phyloP scores from a whole-genome alignment of 2,329 filamentous ascomycete genomes.

The Trichoderma citrinoviride region DNA sequence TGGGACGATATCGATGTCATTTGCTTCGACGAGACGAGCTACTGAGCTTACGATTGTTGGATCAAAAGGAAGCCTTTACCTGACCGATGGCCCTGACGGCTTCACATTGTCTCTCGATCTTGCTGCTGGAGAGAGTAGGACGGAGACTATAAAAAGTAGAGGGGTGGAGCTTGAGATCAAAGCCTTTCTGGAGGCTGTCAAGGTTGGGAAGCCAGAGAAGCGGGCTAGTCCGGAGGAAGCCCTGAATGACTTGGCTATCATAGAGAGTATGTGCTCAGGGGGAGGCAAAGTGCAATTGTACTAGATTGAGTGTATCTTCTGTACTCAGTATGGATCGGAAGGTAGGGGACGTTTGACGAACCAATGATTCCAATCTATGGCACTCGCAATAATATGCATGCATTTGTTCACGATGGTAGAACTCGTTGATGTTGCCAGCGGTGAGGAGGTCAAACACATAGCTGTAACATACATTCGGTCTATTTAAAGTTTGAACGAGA shows the following conservation, averaged over 20 bases:
- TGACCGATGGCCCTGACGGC: not conserved
- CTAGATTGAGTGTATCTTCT: not conserved
- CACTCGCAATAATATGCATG: too few species aligned
- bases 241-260: conserved; percentile 11
- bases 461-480: too few species aligned
- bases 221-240: conserved; percentile 12
- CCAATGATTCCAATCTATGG: too few species aligned
- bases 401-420: too few species aligned
- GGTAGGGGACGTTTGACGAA: not conserved
- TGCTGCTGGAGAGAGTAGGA: not conserved
- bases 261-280: conserved; percentile 9
- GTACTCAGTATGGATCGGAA: too few species aligned
- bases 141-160: not conserved
- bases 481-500: too few species aligned
- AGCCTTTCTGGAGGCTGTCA: conserved; percentile 7
- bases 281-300: conserved; percentile 10
- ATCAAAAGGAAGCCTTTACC: not conserved
- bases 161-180: conserved; percentile 10
- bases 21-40: not conserved
- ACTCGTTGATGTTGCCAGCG: too few species aligned
- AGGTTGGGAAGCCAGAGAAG: not conserved
- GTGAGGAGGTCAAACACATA: too few species aligned
- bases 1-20: conserved; percentile 14
- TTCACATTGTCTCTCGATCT: not conserved
- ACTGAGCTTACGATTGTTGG: conserved; percentile 1